These are phyloP conservation scores for Cylindrodendrum hubeiense DNA, from an alignment of 2,329 filamentous ascomycete genomes.

Conservation along the genomic window DNA sequence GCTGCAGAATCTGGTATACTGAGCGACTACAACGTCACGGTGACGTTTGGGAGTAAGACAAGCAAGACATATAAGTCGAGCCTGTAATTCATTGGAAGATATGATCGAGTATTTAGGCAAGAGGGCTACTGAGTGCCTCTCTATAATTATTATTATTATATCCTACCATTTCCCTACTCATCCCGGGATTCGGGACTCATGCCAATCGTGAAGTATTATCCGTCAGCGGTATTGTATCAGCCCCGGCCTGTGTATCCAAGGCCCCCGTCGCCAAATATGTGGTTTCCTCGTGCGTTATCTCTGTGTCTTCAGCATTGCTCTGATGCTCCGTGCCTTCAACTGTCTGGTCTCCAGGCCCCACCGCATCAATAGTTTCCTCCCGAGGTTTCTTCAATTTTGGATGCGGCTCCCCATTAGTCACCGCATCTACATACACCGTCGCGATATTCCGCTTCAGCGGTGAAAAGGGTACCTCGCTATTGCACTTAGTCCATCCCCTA, in stretches of 20 bases:
- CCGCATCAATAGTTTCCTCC: too few relatives aligned
- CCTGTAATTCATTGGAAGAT: not conserved
- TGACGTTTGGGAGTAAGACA: constrained; percentile 43
- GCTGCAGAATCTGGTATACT: constrained; percentile 33
- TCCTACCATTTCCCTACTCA: not conserved
- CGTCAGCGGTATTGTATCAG: not conserved
- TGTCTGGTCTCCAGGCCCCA: not conserved
- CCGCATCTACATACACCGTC: not conserved
- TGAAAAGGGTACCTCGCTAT: not conserved
- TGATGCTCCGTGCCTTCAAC: not conserved
- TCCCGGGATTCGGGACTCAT: too few relatives aligned
- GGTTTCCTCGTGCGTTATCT: not conserved
- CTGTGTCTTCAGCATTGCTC: not conserved
- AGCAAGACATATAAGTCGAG: constrained; percentile 37
- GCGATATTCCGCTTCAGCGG: not conserved
- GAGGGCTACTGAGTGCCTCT: not conserved
- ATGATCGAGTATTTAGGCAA: not conserved
- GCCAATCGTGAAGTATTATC: not conserved
- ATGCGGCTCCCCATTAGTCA: not conserved
- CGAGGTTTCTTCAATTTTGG: not conserved
- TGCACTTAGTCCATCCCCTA: not conserved
- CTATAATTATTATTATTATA: not conserved
- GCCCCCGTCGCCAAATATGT: not conserved
- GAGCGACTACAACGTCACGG: constrained; percentile 42
- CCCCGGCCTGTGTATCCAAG: not conserved